These are phyloP conservation scores for Macrocystidia cucumis DNA, from an alignment of 1,284 basidiomycete species.

Conservation along the genomic window DNA sequence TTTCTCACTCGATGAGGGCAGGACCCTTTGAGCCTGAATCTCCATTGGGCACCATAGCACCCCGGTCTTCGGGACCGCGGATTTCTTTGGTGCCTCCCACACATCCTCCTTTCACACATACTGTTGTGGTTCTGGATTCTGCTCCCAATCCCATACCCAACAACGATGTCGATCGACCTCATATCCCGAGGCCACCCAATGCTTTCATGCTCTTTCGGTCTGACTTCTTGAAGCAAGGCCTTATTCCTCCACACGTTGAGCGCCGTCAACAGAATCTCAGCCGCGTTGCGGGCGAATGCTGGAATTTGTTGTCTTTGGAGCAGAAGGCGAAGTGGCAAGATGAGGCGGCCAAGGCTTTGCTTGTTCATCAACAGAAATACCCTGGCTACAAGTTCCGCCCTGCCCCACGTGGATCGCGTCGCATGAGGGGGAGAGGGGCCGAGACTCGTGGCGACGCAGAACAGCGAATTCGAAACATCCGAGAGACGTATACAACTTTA, in stretches of 20 bases:
- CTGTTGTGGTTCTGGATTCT: too few species aligned
- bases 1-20: too few species aligned
- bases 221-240: conserved; percentile 45
- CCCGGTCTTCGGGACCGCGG: too few species aligned
- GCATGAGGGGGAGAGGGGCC: too few species aligned
- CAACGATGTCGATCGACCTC: too few species aligned
- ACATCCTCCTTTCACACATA: too few species aligned
- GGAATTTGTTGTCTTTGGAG: conserved; percentile 34
- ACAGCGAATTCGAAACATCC: conserved; percentile 16
- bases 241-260: conserved; percentile 30
- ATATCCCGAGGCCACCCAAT: conserved; percentile 71
- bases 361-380: conserved; percentile 29
- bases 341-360: conserved; percentile 28
- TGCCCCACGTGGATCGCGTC: conserved; percentile 23
- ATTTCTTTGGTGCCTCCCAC: too few species aligned
- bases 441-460: conserved; percentile 11
- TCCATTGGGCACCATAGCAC: too few species aligned
- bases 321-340: conserved; percentile 38
- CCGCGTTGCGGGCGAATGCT: conserved; percentile 43
- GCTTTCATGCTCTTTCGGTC: conserved; percentile 82
- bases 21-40: too few species aligned
- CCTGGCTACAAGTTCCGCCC: conserved; percentile 40
- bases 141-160: not conserved
- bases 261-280: conserved; percentile 53
- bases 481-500: conserved; percentile 15